These are phyloP conservation scores for Panaeolus papilionaceus DNA, from an alignment of 768 basidiomycete species.

Conservation along the genomic window DNA sequence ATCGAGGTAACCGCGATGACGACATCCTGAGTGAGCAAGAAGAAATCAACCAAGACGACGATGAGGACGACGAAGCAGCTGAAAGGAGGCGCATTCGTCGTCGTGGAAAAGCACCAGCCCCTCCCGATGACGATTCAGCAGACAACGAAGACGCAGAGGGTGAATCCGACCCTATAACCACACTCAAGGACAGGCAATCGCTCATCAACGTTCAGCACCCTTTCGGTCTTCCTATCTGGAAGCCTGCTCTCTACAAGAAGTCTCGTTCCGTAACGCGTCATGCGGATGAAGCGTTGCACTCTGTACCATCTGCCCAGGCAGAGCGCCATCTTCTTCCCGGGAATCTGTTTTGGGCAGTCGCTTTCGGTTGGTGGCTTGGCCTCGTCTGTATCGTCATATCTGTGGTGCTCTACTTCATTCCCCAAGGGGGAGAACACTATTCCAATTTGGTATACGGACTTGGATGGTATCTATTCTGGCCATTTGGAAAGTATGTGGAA, in stretches of 20 bases:
- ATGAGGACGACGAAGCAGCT: conserved; percentile 42
- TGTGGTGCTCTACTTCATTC: conserved; percentile 70
- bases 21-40: conserved; percentile 58
- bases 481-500: conserved; percentile 98
- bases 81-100: conserved; percentile 32
- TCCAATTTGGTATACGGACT: conserved; percentile 88
- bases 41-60: conserved; percentile 48
- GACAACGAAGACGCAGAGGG: conserved; percentile 50
- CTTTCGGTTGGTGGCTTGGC: conserved; percentile 95
- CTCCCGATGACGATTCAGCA: conserved; percentile 34
- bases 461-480: conserved; percentile 97
- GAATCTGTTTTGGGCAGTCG: conserved; percentile 89
- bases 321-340: conserved; percentile 93
- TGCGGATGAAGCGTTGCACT: conserved; percentile 94
- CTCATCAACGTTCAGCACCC: conserved; percentile 99
- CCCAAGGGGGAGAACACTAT: conserved; percentile 85
- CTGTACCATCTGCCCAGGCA: conserved; percentile 90
- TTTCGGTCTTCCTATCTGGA: conserved; percentile 99
- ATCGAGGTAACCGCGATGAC: conserved; percentile 53
- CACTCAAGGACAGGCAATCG: conserved; percentile 94
- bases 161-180: conserved; percentile 84
- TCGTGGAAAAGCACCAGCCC: conserved; percentile 52
- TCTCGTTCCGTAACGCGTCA: conserved; percentile 94
- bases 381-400: conserved; percentile 72
- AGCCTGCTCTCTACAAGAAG: conserved; percentile 98